Base-by-base conservation (phyloP, 495 filamentous ascomycete genomes). In the Cairneyella variabilis region DNA sequence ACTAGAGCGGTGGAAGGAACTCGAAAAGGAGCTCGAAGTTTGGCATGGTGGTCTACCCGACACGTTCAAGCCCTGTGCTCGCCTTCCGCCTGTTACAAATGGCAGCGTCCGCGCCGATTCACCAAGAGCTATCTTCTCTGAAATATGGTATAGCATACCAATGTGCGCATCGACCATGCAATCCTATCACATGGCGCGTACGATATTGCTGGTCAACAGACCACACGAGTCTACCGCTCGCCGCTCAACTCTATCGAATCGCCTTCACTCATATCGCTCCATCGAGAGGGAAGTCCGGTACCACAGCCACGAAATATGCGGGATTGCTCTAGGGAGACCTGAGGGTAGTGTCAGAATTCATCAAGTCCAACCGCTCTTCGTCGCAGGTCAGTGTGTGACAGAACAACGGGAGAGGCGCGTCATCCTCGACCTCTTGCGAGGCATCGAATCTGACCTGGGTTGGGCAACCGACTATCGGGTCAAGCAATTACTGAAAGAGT, bases 151-250 rank as follows among this genome's bases (percentile, higher is more conserved):
- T 58, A 80, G 77, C 54, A 70, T 80, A 2, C 76, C 81, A 2
- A 82, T 84, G 74, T 84, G 80, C 66, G 77, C 76, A 1, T 80
- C 80, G 3, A 77, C 77, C 9, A 83, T 84, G 78, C 82, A 84
- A 60, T 73, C 74, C 54, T 86, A 82, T 59, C 81, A 86, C 58
- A 82, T 86, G 76, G 77, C 78, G 0, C 79, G 77, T 39, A 83
- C 83, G 26, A 68, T 84, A 37, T 67, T 86, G 11, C 70, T 83
- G 9, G 75, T 82, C 61, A 79, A 86, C 60, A 82, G 82, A 53
- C 81, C 83, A 17, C 76, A 80, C 28, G 73, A 81, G 34, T 75
- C 78, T 7, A 81, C 77, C 2, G 70, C 70, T 48, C 67, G 70
- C 12, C 68, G 72, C 20, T 74, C 69, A 27, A 77, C 76, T 1